Evolutionary conservation across 2,329 filamentous ascomycete species (phyloP), one percentile per base, ranked within the genome.

Genomic region (Neophaeococcomyces aloes): DNA sequence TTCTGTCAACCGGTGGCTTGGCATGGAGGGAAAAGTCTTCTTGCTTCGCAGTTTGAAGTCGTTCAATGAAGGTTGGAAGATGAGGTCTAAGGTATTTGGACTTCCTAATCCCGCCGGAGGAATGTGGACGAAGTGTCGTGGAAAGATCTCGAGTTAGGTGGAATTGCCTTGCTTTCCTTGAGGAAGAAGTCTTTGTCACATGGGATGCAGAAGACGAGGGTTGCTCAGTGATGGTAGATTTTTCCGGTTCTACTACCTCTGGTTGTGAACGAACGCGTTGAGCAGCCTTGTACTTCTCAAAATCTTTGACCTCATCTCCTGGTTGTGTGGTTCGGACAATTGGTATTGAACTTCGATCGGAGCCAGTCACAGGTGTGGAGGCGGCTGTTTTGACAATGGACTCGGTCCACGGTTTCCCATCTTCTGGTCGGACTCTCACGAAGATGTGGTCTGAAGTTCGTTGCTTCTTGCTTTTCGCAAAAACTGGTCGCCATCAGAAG

Each of bases 381-480:
- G 19, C 11, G 8, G 8, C 30, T 30, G 19, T 5, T 6, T 18
- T 38, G 14, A n/a, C n/a, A n/a, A n/a, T n/a, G n/a, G n/a, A n/a
- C n/a, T n/a, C n/a, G n/a, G n/a, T n/a, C n/a, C n/a, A n/a, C n/a
- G n/a, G n/a, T n/a, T 41, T 45, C 11, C 6, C 46, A 21, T 34
- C 33, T 7, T 52, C 34, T 41, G 56, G 49, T 21, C 58, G 57
- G 35, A 70, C 59, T 35, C 66, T 59, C 44, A 68, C 63, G 47
- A 69, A 70, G 50, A 67, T 60, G 49, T 66, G 69, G 53, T 69
- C 65, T 36, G 66, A 68, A 48, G 67, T 67, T n/a, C 67, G 63
- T 38, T 66, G 61, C 51, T 69, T 69, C n/a, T 59, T 64, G 48
- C 38, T 41, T 23, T 41, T 29, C 68, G 69, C 38, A 75, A 61